Evolutionary conservation across 352 stramenopile genomes (phyloP).

Genomic region (Phytophthora kernoviae): DNA sequence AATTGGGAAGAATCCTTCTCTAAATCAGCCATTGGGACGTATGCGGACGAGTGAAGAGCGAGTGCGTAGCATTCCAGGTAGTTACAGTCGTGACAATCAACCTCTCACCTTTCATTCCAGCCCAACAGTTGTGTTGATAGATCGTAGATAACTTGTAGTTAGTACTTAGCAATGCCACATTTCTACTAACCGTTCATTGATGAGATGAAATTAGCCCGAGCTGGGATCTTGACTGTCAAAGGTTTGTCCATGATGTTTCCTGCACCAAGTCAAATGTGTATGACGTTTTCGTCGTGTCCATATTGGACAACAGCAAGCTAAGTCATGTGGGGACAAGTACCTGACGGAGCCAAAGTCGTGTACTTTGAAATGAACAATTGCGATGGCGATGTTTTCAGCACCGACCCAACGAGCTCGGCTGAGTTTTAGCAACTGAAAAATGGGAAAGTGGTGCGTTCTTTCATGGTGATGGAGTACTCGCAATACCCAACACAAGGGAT

Average conservation of each 20-base stretch:
- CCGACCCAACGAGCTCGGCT: not conserved
- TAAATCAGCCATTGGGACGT: not conserved
- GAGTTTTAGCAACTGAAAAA: not conserved
- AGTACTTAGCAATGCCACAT: no score
- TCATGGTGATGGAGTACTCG: conserved; percentile 4
- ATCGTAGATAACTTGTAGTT: no score
- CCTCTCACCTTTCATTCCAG: no score
- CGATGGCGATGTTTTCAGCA: not conserved
- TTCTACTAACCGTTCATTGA: not conserved
- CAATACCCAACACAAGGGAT: not conserved
- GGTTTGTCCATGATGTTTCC: not conserved
- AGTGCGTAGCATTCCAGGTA: no score
- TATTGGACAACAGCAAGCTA: not conserved
- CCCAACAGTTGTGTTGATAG: no score
- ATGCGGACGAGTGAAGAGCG: not conserved
- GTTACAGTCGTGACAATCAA: no score
- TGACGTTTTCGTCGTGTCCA: conserved; percentile 1
- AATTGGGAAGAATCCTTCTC: conserved; percentile 62
- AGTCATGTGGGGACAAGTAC: conserved; percentile 1
- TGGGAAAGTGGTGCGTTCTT: not conserved
- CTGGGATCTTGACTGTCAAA: conserved; percentile 2
- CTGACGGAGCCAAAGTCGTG: not conserved
- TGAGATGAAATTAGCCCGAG: not conserved
- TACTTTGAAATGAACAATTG: conserved; percentile 1
- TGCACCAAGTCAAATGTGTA: conserved; percentile 6